Evolutionary conservation across 345 rosid species (phyloP), one percentile per base, ranked within the genome.

Genomic region (Cardiospermum halicacabum): DNA sequence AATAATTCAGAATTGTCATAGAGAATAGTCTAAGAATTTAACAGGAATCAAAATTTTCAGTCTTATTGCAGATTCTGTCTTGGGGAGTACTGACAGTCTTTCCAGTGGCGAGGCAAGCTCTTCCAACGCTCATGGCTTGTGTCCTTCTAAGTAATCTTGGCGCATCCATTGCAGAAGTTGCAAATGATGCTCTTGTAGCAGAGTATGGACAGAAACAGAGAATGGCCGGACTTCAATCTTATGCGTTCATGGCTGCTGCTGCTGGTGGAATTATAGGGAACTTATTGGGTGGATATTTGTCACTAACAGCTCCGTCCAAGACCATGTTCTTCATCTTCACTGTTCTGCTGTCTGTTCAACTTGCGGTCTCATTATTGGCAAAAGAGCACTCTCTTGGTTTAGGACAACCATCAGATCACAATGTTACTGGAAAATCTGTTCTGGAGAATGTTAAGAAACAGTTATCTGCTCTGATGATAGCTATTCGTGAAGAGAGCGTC

Each of bases 141-240:
- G 88, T 80, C 27, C 76, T 92, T 57, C 80, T 89, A 3, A 73
- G 98, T 66, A 92, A 92, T 75, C 75, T 86, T 11, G 98, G 98
- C 10, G 96, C 96, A 53, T 86, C 98, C 18, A 76, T 92, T 53
- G 76, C 87, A 18, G 97, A 92, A 78, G 97, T 92, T 12, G 90
- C 97, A 10, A 79, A 83, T 48, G 97, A 89, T 48, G 98, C 98
- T 65, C 89, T 92, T 56, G 89, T 92, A 34, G 87, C 97, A 21
- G 98, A 89, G 70, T 89, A 79, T 54, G 98, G 96, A 37, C 77
- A 83, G 51, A 81, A 82, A 66, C 80, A 79, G 62, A 66, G 60
- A 62, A 72, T 77, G 12, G 72, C 73, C 31, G 78, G 86, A 58
- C 91, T 89, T 49, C 97, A 92, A 65, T 86, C 96, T 55, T 92